A percentile compares a stretch with the other conserved stretches of the same genome.
Evolutionary conservation across 768 basidiomycete species (phyloP).

Genomic region (Udeniomyces megalosporus): DNA sequence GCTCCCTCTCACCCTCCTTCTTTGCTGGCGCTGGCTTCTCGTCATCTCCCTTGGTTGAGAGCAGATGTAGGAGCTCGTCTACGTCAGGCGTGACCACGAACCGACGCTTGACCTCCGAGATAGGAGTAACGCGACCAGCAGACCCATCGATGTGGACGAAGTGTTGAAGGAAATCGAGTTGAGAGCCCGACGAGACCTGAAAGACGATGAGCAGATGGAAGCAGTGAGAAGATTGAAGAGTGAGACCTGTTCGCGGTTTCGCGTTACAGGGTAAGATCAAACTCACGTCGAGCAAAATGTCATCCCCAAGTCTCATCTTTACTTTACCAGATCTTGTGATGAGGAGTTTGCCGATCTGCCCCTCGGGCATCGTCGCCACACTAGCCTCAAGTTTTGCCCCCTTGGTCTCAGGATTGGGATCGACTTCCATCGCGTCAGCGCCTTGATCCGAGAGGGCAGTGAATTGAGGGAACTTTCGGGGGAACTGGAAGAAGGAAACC

Average conservation of each 20-base stretch:
- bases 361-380: too few species aligned
- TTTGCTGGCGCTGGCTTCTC: neutral
- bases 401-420: too few species aligned
- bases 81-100: constrained; percentile 16
- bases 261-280: neutral
- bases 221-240: neutral
- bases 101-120: constrained; percentile 5
- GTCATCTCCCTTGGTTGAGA: neutral
- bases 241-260: neutral
- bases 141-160: constrained; percentile 12
- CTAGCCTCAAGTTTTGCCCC: too few species aligned
- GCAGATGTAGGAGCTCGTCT: constrained; percentile 1
- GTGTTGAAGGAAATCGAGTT: constrained; percentile 16
- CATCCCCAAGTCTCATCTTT: constrained; percentile 15
- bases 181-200: constrained; percentile 15
- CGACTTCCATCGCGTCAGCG: constrained; percentile 5
- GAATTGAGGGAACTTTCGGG: constrained; percentile 12
- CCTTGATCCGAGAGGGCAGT: neutral
- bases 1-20: neutral
- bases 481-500: constrained; percentile 17
- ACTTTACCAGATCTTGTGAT: constrained; percentile 13
- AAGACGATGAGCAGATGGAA: neutral
- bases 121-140: neutral
- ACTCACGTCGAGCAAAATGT: constrained; percentile 15
- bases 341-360: constrained; percentile 13